Conservation (phyloP, 2,329 filamentous ascomycete genomes). For the Graphilbum ipis-grandicollis region DNA sequence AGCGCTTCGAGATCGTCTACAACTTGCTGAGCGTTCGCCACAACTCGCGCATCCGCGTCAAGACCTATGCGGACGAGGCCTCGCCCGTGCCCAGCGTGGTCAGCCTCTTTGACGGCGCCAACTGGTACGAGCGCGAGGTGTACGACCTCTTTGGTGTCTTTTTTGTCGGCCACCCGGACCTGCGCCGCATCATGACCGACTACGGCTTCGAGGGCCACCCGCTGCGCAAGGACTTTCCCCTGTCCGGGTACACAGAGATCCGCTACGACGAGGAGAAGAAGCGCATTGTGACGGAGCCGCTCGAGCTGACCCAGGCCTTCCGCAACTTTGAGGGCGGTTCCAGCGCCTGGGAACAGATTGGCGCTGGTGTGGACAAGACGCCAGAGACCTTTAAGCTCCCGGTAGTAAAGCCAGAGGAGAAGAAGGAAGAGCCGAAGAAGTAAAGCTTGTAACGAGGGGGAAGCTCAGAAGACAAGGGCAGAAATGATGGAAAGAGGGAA, state of each 20-base stretch:
- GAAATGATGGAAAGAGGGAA: not conserved
- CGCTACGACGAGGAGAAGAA: constrained; percentile 98
- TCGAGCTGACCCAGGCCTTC: constrained; percentile 96
- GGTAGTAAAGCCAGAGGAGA: constrained; percentile 85
- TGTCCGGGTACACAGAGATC: constrained; percentile 96
- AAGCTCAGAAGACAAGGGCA: not conserved
- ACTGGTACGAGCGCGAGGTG: constrained; percentile 97
- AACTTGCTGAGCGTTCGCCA: constrained; percentile 90
- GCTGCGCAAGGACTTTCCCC: constrained; percentile 89
- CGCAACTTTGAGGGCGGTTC: constrained; percentile 91
- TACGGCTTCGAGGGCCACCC: constrained; percentile 98
- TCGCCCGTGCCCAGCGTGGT: constrained; percentile 83
- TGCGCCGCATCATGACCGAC: constrained; percentile 96
- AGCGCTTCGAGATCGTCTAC: constrained; percentile 97
- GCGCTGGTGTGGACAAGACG: constrained; percentile 55
- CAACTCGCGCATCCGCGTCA: constrained; percentile 91
- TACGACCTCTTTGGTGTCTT: constrained; percentile 97
- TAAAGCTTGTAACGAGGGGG: constrained; percentile 28
- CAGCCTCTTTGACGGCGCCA: constrained; percentile 77
- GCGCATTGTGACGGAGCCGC: constrained; percentile 91
- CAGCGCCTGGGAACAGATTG: constrained; percentile 50
- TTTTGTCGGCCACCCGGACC: constrained; percentile 86
- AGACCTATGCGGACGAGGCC: constrained; percentile 96
- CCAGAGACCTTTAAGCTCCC: constrained; percentile 88
- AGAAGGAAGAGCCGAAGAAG: constrained; percentile 85